Evolutionary conservation across 2,329 filamentous ascomycete genomes (phyloP).

Genomic region (Verticillium isaacii): DNA sequence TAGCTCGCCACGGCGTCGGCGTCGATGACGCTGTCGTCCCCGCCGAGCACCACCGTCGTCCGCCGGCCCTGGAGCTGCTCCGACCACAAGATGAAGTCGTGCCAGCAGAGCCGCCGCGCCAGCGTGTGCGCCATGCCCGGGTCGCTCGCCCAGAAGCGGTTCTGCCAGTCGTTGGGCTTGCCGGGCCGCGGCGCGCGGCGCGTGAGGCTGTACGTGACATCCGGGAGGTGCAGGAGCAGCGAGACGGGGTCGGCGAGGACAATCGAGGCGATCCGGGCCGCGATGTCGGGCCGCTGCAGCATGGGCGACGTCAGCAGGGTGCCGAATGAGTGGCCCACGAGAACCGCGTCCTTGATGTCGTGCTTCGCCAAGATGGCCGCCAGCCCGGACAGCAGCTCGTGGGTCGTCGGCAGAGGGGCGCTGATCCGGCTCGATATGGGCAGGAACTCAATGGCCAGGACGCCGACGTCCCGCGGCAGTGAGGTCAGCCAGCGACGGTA

Average conservation of each 20-base stretch:
- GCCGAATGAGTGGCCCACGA: conserved; percentile 63
- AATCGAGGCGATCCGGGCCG: conserved; percentile 41
- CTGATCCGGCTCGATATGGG: conserved; percentile 62
- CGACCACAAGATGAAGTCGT: conserved; percentile 65
- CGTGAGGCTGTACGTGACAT: conserved; percentile 70
- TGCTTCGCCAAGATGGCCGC: conserved; percentile 51
- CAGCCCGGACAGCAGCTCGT: conserved; percentile 13
- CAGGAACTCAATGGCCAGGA: conserved; percentile 63
- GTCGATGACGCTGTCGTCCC: conserved; percentile 17
- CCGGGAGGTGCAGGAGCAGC: conserved; percentile 64
- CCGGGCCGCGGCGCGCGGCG: conserved; percentile 34
- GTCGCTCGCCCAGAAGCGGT: conserved; percentile 69
- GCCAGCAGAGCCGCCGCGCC: conserved; percentile 66
- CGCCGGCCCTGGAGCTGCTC: conserved; percentile 45
- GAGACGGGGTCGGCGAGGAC: conserved; percentile 58
- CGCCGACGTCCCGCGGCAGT: conserved; percentile 42
- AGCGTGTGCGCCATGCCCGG: conserved; percentile 61
- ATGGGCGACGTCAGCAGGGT: conserved; percentile 50
- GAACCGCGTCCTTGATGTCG: conserved; percentile 51
- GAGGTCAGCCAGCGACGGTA: conserved; percentile 56
- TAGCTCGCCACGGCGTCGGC: conserved; percentile 18
- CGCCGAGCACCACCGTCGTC: conserved; percentile 17
- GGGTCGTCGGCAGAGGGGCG: conserved; percentile 20
- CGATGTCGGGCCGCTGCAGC: conserved; percentile 29
- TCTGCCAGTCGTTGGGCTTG: conserved; percentile 61